These are phyloP conservation scores for Drechmeria coniospora DNA, from an alignment of 2,329 filamentous ascomycete genomes.

Conservation along the genomic window DNA sequence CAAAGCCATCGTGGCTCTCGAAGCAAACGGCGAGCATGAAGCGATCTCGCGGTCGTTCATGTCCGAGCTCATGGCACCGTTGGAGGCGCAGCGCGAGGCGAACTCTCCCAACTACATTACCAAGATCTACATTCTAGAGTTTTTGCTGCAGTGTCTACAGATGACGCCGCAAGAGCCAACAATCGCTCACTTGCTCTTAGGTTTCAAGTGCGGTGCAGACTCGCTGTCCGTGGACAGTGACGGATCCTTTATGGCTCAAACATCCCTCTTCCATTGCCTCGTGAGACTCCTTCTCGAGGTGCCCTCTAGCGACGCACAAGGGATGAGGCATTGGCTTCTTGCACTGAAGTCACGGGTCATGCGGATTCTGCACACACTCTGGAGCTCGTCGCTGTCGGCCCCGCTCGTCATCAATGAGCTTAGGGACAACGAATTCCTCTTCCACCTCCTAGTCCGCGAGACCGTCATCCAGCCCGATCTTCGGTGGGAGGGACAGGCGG, in stretches of 20 bases:
- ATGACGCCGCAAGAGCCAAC: slow-evolving; percentile 64
- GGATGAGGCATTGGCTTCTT: slow-evolving; percentile 53
- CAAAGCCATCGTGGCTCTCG: slow-evolving; percentile 77
- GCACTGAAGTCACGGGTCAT: slow-evolving; percentile 53
- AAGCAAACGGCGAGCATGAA: slow-evolving; percentile 64
- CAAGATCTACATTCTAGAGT: slow-evolving; percentile 72
- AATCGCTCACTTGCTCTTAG: slow-evolving; percentile 79
- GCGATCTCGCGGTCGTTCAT: slow-evolving; percentile 63
- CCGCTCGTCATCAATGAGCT: slow-evolving; percentile 64
- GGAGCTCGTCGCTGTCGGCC: slow-evolving; percentile 68
- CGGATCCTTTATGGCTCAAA: slow-evolving; percentile 53
- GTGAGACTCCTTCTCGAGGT: slow-evolving; percentile 56
- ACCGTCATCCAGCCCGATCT: slow-evolving; percentile 52
- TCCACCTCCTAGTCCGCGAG: slow-evolving; percentile 58
- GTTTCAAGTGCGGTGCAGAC: slow-evolving; percentile 64
- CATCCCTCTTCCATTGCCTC: slow-evolving; percentile 73
- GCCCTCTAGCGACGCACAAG: slow-evolving; percentile 45
- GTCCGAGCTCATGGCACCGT: slow-evolving; percentile 47
- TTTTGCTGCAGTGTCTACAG: slow-evolving; percentile 66
- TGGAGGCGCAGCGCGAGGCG: slow-evolving; percentile 60
- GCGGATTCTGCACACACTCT: slow-evolving; percentile 65
- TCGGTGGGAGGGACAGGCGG: slow-evolving; percentile 56
- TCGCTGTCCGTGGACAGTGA: slow-evolving; percentile 52
- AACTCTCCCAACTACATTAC: slow-evolving; percentile 61
- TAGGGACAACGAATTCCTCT: slow-evolving; percentile 64